Base-by-base conservation (phyloP, 768 basidiomycete species). In the Boletus sp. region DNA sequence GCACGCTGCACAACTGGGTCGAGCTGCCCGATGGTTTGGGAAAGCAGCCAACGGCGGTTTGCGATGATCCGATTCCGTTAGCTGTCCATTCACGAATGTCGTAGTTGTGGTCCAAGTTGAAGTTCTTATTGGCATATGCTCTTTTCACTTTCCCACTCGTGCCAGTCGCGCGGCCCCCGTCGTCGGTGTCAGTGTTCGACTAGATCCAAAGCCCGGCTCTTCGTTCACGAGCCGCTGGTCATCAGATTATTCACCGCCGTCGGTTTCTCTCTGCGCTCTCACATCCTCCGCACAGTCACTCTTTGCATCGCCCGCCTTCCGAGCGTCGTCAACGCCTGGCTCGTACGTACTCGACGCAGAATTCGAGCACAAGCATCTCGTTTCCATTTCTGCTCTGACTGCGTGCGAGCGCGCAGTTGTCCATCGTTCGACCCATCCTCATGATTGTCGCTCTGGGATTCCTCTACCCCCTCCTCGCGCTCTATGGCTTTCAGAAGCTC, bases 371-470 rank as follows among this genome's bases (percentile, higher is more conserved):
- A 46, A 38, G 49, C 25, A 38, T 50, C 32, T 19, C 11, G 3
- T 33, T 23, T 42, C 41, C 23, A 17, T 15, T 39, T 14, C 14
- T 25, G 23, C 46, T 7, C 17, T 15, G n/a, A 27, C 25, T 25
- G 17, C 14, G 21, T 48, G 35, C 11, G 8, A 45, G 30, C 32
- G 23, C 37, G 27, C 34, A 19, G 15, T 10, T 27, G 6, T 37
- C 40, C 45, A n/a, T 10, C 41, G 13, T 50, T 37, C 41, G 35
- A 48, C n/a, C n/a, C 5, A 7, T 14, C 13, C 39, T 34, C 19
- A 67, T 68, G 67, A 61, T 69, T 19, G 53, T 69, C n/a, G 50
- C 67, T 37, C 51, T 67, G 34, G 56, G 57, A 29, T 47, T 61
- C 14, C 53, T 68, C 39, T 64, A 48, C 38, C 60, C 64, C 5